Base-by-base conservation (phyloP, 176 grass and related monocot species). In the Carex myosuroides region DNA sequence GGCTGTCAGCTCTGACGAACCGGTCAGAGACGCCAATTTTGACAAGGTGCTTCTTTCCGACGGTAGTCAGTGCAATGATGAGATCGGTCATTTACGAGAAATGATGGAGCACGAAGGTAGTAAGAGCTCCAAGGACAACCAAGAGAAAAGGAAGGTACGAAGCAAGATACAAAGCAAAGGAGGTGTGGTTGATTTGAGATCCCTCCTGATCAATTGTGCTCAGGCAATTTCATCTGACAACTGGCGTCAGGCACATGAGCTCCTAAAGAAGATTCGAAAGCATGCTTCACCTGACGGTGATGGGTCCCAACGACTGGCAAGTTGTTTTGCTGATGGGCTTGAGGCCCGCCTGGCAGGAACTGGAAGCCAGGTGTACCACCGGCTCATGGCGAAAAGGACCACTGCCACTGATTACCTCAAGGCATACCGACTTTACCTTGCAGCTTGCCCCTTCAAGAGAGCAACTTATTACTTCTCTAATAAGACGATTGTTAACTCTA, bases 321-420 rank as follows among this genome's bases (percentile, higher is more conserved):
- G 81, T 70, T 92, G 79, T 65, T 85, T 92, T 35, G 90, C 61
- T 17, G 85, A 89, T 52, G 90, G 85, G 17, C 87, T 92, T n/a
- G 87, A 89, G 85, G 90, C 90, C 13, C 84, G 90, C n/a, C 55
- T 89, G 82, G 87, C 81, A 67, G 90, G 90, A 62, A 89, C 55
- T 2, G 90, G 87, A 18, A 89, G 85, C 10, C 90, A 89, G 60
- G 37, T 92, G 18, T 83, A 92, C 52, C 67, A 54, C 32, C 71
- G 32, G 59, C 82, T 85, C 30, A 83, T 87, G 84, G 75, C 78
- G 11, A 92, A 30, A 16, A 74, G 70, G 55, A 85, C 68, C 6
- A 87, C 87, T 4, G 63, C 87, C 0, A 82, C 53, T 4, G 85
- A 89, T 33, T 55, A 79, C 80, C 81, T 89, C 8, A 85, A 87